These are phyloP conservation scores for Linnemannia schmuckeri DNA, from an alignment of 192 early-diverging fungal species.

Conservation along the genomic window DNA sequence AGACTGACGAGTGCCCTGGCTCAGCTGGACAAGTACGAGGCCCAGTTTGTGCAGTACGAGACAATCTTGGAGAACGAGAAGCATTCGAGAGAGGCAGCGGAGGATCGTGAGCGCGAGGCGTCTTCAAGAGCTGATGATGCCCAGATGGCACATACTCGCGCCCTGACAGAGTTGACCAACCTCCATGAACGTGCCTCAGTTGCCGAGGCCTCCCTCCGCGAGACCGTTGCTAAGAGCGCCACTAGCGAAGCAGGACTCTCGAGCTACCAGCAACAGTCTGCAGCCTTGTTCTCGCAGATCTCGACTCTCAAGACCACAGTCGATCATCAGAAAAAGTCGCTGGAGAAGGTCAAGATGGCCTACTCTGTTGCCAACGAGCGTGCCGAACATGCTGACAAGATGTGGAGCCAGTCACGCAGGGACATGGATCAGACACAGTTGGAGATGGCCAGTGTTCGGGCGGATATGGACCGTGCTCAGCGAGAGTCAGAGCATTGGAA, in stretches of 20 bases:
- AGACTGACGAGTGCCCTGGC: conserved; percentile 53
- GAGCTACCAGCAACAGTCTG: conserved; percentile 45
- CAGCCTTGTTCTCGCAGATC: conserved; percentile 38
- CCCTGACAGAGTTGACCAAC: conserved; percentile 58
- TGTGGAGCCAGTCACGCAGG: conserved; percentile 58
- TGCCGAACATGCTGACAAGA: conserved; percentile 53
- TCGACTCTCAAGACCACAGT: conserved; percentile 53
- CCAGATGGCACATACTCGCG: conserved; percentile 63
- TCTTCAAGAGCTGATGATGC: conserved; percentile 63
- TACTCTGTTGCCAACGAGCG: conserved; percentile 55
- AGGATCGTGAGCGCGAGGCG: conserved; percentile 61
- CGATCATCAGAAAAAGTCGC: conserved; percentile 59
- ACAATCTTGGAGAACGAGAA: conserved; percentile 62
- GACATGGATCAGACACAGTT: conserved; percentile 53
- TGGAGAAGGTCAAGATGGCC: conserved; percentile 59
- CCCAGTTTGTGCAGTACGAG: conserved; percentile 59
- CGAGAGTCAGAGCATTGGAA: conserved; percentile 54
- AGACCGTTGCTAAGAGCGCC: conserved; percentile 46
- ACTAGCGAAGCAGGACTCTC: conserved; percentile 52
- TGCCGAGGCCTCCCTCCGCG: conserved; percentile 59
- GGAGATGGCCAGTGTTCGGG: conserved; percentile 41
- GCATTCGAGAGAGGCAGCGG: conserved; percentile 56
- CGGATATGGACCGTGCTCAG: conserved; percentile 56
- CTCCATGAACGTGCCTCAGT: conserved; percentile 57
- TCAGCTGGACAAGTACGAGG: conserved; percentile 56